Base-by-base conservation (phyloP, 2,329 filamentous ascomycete genomes). In the Apiospora kogelbergensis region DNA sequence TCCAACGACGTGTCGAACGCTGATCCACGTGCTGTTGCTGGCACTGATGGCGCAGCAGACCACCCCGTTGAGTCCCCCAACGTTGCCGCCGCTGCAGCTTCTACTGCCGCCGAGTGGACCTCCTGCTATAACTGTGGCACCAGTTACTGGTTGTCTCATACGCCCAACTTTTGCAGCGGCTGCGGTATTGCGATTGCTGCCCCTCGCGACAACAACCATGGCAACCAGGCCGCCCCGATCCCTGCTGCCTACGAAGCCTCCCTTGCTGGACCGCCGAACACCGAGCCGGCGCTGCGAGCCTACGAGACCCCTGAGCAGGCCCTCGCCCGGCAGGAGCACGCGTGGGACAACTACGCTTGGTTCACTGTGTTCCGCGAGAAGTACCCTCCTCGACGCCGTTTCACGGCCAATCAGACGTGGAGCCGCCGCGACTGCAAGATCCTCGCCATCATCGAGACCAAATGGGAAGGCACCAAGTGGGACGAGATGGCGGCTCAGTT, bases 401-500 rank as follows among this genome's bases (percentile, higher is more conserved):
- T 73, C 11, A 15, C 30, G 10, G 65, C 76, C 0, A 76, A 77
- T 69, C 15, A n/a, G 6, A 67, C 68, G 70, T 78, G 71, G 68
- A 75, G 67, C 69, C 67, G 69, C 22, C 69, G 57, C 66, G 76
- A 78, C 70, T 77, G 76, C 69, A 68, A 67, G 17, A 68, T 72
- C 2, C 71, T 79, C 1, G 70, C 73, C 5, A 64, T 68, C 6
- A 57, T 76, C 57, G 77, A 78, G 71, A 75, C 76, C 2, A 74
- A 74, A 67, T 71, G 74, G 53, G 74, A 74, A 44, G 70, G 71
- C 41, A 65, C 73, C 65, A 75, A 73, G 69, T 77, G 73, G 72
- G 57, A 73, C 11, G 22, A 73, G 24, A 71, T 78, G 45, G 70
- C 74, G 66, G 70, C 73, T n/a, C 74, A 76, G 2, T 78, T 79